A percentile compares a stretch with the other conserved stretches of the same genome.
Conservation (phyloP, 257 asterid species). For the Nicotiana attenuata region DNA sequence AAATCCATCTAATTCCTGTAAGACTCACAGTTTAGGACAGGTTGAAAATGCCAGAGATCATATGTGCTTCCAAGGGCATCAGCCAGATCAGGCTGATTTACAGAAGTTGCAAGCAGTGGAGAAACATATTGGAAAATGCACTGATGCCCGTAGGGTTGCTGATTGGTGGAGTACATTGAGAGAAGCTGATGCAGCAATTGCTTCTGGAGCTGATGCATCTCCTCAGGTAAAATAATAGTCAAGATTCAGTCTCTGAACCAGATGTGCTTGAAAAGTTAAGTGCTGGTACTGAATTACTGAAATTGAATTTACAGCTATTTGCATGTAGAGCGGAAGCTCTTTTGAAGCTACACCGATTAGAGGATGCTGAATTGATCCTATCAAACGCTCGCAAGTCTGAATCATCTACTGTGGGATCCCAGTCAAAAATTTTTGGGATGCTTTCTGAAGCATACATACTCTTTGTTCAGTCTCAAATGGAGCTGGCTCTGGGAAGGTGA, state of each 20-base stretch:
- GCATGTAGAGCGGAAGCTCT: constrained; percentile 71
- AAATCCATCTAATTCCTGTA: constrained; percentile 29
- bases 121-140: constrained; percentile 52
- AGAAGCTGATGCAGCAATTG: constrained; percentile 69
- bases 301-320: constrained; percentile 48
- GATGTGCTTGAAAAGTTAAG: not conserved
- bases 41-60: constrained; percentile 61
- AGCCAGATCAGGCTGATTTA: constrained; percentile 47
- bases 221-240: constrained; percentile 42
- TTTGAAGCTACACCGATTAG: constrained; percentile 56
- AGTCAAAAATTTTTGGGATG: constrained; percentile 52
- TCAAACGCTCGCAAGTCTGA: constrained; percentile 32
- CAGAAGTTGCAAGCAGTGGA: constrained; percentile 66
- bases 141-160: constrained; percentile 50
- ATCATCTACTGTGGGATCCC: constrained; percentile 19
- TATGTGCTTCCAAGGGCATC: constrained; percentile 46
- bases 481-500: constrained; percentile 66
- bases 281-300: constrained; percentile 12
- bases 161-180: constrained; percentile 59
- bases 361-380: constrained; percentile 38
- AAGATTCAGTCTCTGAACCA: not conserved
- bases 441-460: constrained; percentile 47
- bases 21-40: constrained; percentile 63
- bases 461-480: constrained; percentile 48
- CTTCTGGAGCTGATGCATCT: constrained; percentile 66